Percentiles rank a stretch among this genome's conserved stretches.
Conservation (phyloP, 2,329 filamentous ascomycete genomes). For the Hypoxylon sp. region DNA sequence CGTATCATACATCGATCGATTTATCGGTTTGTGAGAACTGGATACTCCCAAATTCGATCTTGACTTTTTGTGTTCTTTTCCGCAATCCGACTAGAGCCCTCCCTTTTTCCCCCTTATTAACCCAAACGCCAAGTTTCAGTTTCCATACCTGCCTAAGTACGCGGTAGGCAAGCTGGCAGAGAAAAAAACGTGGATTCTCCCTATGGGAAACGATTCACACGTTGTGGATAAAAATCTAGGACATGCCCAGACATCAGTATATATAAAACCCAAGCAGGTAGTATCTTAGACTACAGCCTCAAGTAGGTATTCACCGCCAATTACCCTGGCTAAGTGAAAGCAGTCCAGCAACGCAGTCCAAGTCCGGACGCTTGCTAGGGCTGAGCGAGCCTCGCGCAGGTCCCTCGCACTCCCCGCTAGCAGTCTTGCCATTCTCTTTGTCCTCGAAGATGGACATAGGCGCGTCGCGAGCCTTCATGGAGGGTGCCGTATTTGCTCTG, state of each 20-base stretch:
- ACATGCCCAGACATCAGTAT: constrained; percentile 1
- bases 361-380: constrained; percentile 78
- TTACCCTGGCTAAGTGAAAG: constrained; percentile 91
- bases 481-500: constrained; percentile 53
- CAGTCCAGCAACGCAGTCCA: constrained; percentile 90
- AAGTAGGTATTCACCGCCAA: constrained; percentile 78
- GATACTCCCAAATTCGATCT: too few species aligned
- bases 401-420: constrained; percentile 69
- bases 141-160: neutral
- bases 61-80: too few species aligned
- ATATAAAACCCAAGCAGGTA: too few species aligned
- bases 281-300: too few species aligned
- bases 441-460: constrained; percentile 63
- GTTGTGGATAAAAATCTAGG: constrained; percentile 1
- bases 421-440: constrained; percentile 41
- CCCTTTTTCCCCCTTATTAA: too few species aligned
- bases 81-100: too few species aligned
- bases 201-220: too few species aligned
- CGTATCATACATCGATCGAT: too few species aligned
- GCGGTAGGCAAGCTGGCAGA: neutral
- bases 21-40: too few species aligned
- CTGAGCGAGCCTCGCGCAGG: constrained; percentile 76
- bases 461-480: constrained; percentile 40
- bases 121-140: neutral
- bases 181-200: neutral